Base-by-base conservation (phyloP, 805 yeast genomes). In the Kodamaea laetipori region DNA sequence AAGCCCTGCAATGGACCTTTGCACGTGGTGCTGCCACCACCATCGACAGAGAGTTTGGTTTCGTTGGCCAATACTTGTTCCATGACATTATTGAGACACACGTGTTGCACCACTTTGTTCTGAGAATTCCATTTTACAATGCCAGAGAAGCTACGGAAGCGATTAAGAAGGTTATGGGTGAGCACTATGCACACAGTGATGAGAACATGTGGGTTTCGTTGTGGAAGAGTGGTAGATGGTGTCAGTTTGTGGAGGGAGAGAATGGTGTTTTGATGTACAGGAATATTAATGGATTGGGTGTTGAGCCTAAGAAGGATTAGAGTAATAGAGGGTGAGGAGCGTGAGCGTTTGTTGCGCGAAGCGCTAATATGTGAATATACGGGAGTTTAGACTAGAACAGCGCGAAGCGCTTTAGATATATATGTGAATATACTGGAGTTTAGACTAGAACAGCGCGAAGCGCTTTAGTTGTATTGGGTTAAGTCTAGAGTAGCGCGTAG, bases 201-300 rank as follows among this genome's bases (percentile, higher is more conserved):
- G 81, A 77, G 55, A 76, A 69, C 61, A 79, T 80, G 84, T 79
- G 81, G 79, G 50, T 56, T 18, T 63, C 78, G 18, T 63, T 80
- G 49, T 80, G 85, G 85, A 74, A 76, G 49, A 67, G 72, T 50
- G 66, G 75, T 40, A 78, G 90, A 64, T 50, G 73, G 47, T 84
- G 90, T 64, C 87, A 82, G 65, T 84, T 76, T 52, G 86, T 84
- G 43, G 88, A 81, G 48, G 73, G 65, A 47, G 87, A 84, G 54
- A 76, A 77, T 37, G 88, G 88, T 48, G 80, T 85, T 50, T 63
- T 69, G 64, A 81, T 81, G 86, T 81, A 67, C 59, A 80, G 86
- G 77, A 81, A 81, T 58, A 65, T 69, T 49, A 81, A 81, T 55
- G 67, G 68, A n/a, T 33, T 43, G 21, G 54, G 54, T 16, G 54